Base-by-base conservation (phyloP, 768 basidiomycete species). In the Favolaschia claudopus region DNA sequence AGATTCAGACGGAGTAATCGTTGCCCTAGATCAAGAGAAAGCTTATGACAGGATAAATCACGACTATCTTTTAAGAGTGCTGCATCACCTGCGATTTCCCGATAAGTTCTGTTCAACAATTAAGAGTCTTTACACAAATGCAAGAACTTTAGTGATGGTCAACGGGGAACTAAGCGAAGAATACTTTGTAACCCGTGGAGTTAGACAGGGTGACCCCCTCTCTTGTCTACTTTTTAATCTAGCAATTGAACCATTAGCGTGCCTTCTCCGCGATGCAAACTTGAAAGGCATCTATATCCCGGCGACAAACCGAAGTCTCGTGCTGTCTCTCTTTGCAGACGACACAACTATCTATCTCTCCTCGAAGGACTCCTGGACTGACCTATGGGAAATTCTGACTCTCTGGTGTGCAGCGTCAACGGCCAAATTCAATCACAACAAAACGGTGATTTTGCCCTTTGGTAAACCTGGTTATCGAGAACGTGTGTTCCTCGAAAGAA, bases 211-310 rank as follows among this genome's bases (percentile, higher is more conserved):
- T 0, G 75, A 78, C 60, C 76, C 74, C 0, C 64, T 79, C 0
- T 78, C 72, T 3, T 77, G 78, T 58, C 67, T 78, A 0, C 68
- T 78, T 0, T 80, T 77, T 39, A 70, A 80, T 56, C 28, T 79
- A 0, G 77, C 75, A 25, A 80, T 80, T 7, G 78, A 81, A 58
- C 73, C 78, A 0, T 70, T 81, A 0, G 74, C 75, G 0, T 32
- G 47, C 7, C 58, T 63, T 27, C 58, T 81, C 0, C 14, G 76
- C 29, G 62, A 67, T 2, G 75, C 76, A 2, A 37, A 48, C 5
- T 50, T 78, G 22, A 38, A 65, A 49, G 74, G 76, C 4, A 61
- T 74, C 2, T 7, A 55, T 38, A 66, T 70, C 4, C 49, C 46
- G 7, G 69, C 57, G 5, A 20, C 43, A 5, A 15, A 14, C 3